Base-by-base conservation (phyloP, 2,329 filamentous ascomycete genomes). In the Penicillium vulpinum region DNA sequence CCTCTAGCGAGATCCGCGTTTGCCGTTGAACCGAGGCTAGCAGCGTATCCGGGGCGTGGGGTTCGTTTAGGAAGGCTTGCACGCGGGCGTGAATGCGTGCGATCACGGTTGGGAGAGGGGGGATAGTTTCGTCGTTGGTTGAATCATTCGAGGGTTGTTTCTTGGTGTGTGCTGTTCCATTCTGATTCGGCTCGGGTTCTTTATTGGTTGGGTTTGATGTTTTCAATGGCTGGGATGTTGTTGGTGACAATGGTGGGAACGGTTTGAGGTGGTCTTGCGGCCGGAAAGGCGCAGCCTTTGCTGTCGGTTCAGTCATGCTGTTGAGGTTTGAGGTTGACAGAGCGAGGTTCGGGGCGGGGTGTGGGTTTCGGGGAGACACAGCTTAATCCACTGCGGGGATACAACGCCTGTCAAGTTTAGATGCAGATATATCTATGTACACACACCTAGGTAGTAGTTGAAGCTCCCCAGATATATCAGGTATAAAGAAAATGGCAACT, bases 1-100 rank as follows among this genome's bases (percentile, higher is more conserved):
- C 86, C 22, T 76, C 81, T 68, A 96, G 81, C 24, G 91, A 88
- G 51, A 85, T 79, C 59, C 85, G 83, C 44, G 90, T 89, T 78
- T 94, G 92, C 56, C 78, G 76, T 76, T 97, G 92, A 28, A 92
- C 85, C 54, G 80, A 80, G 64, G 77, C 79, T 56, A 92, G 75
- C 41, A 75, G 68, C 43, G 84, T 74, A 52, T 84, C 77, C 21
- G 83, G 81, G 3, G 81, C 78, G 57, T 84, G 78, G 31, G 84
- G 74, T 62, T 86, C 81, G 45, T 78, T 78, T 54, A 95, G 79
- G 69, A 96, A 92, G 24, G 80, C 78, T 47, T 83, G 77, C 58
- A 95, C 59, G 81, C 82, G 36, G 63, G 61, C 4, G 81, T 85
- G 75, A 83, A 92, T 63, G 79, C 80, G 2, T 82, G 88, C 56